These are phyloP conservation scores for Strigomonas oncopelti DNA, from an alignment of 208 protist species.

Conservation along the genomic window DNA sequence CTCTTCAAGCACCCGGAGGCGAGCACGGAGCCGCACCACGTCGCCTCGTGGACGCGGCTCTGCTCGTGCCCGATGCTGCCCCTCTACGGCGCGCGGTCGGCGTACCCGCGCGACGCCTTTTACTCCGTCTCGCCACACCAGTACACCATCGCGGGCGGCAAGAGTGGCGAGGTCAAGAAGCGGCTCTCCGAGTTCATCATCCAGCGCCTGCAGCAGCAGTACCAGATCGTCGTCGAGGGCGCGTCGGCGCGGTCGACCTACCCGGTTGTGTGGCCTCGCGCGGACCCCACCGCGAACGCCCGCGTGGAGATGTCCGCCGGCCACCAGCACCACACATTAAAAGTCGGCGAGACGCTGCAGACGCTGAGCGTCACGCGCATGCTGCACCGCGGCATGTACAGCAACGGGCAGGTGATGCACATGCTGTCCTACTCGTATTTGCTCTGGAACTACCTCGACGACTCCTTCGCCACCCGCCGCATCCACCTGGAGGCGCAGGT, in stretches of 20 bases:
- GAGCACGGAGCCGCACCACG: conserved; percentile 22
- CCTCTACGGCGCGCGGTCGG: conserved; percentile 67
- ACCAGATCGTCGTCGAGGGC: conserved; percentile 78
- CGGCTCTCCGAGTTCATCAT: conserved; percentile 74
- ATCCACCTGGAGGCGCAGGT: conserved; percentile 66
- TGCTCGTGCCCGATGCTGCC: conserved; percentile 72
- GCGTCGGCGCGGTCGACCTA: conserved; percentile 19
- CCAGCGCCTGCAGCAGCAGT: conserved; percentile 81
- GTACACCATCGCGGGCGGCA: conserved; percentile 45
- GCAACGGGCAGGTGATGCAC: conserved; percentile 62
- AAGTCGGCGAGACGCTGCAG: conserved; percentile 68
- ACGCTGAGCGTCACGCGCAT: conserved; percentile 69
- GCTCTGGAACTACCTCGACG: conserved; percentile 75
- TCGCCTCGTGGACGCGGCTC: conserved; percentile 57
- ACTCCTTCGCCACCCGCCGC: conserved; percentile 42
- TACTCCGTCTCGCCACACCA: conserved; percentile 70
- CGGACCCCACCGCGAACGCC: conserved; percentile 51
- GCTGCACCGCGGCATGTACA: conserved; percentile 84
- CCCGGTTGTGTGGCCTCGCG: conserved; percentile 27
- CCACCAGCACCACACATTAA: conserved; percentile 81
- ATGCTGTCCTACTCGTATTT: conserved; percentile 65
- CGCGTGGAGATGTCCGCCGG: conserved; percentile 76
- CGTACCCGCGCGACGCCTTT: conserved; percentile 75
- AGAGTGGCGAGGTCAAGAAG: conserved; percentile 20
- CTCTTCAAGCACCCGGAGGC: conserved; percentile 63